These are phyloP conservation scores for Monascus purpureus DNA, from an alignment of 495 filamentous ascomycete genomes.

Conservation along the genomic window DNA sequence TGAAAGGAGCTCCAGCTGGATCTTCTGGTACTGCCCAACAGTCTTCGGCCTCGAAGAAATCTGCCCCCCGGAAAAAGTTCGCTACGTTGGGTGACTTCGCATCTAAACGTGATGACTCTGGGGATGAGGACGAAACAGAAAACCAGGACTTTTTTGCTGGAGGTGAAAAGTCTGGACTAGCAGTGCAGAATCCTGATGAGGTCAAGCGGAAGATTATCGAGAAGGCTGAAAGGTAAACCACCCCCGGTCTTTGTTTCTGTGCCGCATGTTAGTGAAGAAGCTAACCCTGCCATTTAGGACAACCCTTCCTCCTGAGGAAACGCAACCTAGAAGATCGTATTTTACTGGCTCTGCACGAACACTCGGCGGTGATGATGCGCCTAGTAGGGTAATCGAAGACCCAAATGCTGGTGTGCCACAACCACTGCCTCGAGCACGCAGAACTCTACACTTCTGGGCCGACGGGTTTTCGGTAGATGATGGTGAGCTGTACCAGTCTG, in stretches of 20 bases:
- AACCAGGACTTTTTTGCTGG: conserved; percentile 83
- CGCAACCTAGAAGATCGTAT: conserved; percentile 35
- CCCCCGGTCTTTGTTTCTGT: background rate
- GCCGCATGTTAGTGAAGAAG: background rate
- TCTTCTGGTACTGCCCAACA: conserved; percentile 19
- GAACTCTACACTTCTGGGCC: conserved; percentile 78
- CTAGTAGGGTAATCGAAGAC: conserved; percentile 57
- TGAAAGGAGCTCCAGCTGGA: conserved; percentile 17
- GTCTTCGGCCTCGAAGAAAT: conserved; percentile 12
- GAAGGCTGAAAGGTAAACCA: conserved; percentile 58
- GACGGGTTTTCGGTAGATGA: conserved; percentile 95
- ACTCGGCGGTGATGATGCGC: conserved; percentile 78
- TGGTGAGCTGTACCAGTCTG: conserved; percentile 74
- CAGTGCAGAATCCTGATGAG: conserved; percentile 80
- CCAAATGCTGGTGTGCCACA: conserved; percentile 33
- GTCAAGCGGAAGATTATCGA: conserved; percentile 66
- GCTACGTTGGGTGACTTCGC: conserved; percentile 41
- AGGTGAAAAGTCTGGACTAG: conserved; percentile 91
- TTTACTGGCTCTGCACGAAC: conserved; percentile 78
- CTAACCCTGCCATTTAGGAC: conserved; percentile 28
- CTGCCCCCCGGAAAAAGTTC: conserved; percentile 36
- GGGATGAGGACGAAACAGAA: conserved; percentile 46
- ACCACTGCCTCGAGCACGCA: conserved; percentile 38
- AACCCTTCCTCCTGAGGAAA: conserved; percentile 41
- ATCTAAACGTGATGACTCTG: conserved; percentile 37